These are phyloP conservation scores for Fusarium annulatum DNA, from an alignment of 2,329 filamentous ascomycete species.

Conservation along the genomic window DNA sequence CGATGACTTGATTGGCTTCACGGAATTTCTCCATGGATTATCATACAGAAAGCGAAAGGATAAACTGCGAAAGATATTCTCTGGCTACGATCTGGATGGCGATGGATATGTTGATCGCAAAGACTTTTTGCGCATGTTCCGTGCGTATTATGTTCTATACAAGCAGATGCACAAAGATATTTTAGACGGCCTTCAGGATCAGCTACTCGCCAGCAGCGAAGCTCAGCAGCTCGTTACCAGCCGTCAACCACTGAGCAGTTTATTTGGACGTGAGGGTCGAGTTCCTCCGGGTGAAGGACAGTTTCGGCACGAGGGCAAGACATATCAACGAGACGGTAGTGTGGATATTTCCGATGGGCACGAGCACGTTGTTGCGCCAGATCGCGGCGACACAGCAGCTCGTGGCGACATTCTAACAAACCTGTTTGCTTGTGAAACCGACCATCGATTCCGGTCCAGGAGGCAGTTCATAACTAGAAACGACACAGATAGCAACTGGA, in stretches of 20 bases:
- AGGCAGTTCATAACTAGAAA: slow-evolving; percentile 45
- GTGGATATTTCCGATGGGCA: slow-evolving; percentile 71
- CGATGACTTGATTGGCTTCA: slow-evolving; percentile 89
- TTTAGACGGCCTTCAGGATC: slow-evolving; percentile 80
- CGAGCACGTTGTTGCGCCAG: slow-evolving; percentile 66
- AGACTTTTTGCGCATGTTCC: slow-evolving; percentile 91
- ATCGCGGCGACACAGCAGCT: slow-evolving; percentile 68
- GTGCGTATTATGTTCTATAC: slow-evolving; percentile 90
- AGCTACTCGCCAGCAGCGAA: slow-evolving; percentile 79
- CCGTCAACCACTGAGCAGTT: slow-evolving; percentile 78
- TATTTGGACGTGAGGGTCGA: slow-evolving; percentile 78
- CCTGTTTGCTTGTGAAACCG: slow-evolving; percentile 57
- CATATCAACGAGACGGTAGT: slow-evolving; percentile 70
- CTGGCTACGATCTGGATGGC: slow-evolving; percentile 89
- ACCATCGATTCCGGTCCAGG: slow-evolving; percentile 45
- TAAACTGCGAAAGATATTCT: slow-evolving; percentile 79
- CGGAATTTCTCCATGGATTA: slow-evolving; percentile 88
- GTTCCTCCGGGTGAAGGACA: slow-evolving; percentile 72
- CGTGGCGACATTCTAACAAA: slow-evolving; percentile 70
- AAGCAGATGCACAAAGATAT: slow-evolving; percentile 91
- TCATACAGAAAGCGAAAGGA: slow-evolving; percentile 76
- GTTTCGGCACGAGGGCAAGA: slow-evolving; percentile 72
- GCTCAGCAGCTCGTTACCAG: slow-evolving; percentile 80
- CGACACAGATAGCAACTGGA: slow-evolving; percentile 52
- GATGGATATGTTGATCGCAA: slow-evolving; percentile 87